Evolutionary conservation across 495 filamentous ascomycete species (phyloP), one percentile per base, ranked within the genome.

Genomic region (Hypomontagnella monticulosa): DNA sequence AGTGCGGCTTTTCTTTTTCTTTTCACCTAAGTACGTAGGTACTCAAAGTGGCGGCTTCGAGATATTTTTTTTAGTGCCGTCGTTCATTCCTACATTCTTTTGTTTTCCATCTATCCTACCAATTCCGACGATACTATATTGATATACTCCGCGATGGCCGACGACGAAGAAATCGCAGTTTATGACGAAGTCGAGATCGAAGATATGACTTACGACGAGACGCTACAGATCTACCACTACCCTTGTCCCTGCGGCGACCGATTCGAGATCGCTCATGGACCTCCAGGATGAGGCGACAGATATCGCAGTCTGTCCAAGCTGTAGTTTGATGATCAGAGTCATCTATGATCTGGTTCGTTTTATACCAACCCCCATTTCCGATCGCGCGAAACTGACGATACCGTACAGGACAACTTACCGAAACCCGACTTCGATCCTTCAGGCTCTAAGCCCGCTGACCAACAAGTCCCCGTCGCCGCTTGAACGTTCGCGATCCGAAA

Each of bases 131-230:
- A 27, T 27, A 27, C 23, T 27, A 51, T n/a, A 56, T 7, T 33
- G n/a, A 34, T 27, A 27, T n/a, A n/a, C n/a, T n/a, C n/a, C n/a
- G n/a, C n/a, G n/a, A 91, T 91, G 89, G 82, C 88, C 19, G 89
- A 91, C 44, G 78, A 82, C 70, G 87, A 88, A 37, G 77, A 83
- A 44, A 73, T 87, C 42, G 86, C 89, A 57, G 90, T 97, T 71
- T 99, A 99, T 82, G 95, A 99, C 77, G 94, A 99, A 78, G 93
- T 99, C 79, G 95, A 99, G 75, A 97, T 99, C 84, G 95, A 99
- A 76, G 95, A 99, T 75, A 96, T 98, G 91, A 95, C 92, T 73
- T 99, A 87, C 76, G 93, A 99, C 76, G 78, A 88, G 19, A 83
- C 83, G 2, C 81, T 92, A 16, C 88, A 96, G 76, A 87, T 96